Evolutionary conservation across 495 filamentous ascomycete genomes (phyloP), one percentile per base, ranked within the genome.

Genomic region (Talaromyces stipitatus): DNA sequence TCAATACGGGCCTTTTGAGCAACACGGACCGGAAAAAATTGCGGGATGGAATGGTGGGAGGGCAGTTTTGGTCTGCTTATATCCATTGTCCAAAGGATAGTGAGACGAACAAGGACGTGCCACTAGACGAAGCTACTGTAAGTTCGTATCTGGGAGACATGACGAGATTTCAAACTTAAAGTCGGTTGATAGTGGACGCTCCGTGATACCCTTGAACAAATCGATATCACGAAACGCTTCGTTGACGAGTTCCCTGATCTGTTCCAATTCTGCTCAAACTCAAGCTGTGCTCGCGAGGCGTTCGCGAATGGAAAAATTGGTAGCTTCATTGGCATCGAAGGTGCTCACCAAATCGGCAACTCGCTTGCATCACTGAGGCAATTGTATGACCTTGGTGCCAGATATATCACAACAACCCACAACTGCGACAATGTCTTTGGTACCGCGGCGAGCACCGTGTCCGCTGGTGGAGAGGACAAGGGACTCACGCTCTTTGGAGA

Each of bases 381-480:
- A 57, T 61, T 69, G 51, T 66, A 71, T 51, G 56, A 64, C 14
- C 65, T 74, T 18, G 68, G 72, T 20, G 66, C 64, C 2, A 63
- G 69, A 2, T 76, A 75, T 45, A 62, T 69, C 22, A 74, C 72
- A 4, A 46, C 69, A 1, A 69, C 72, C 7, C 66, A 71, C 50
- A 73, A 70, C 52, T 67, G 69, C 45, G 65, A 73, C 30, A 74
- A 70, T 57, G 54, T 62, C 1, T 73, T 83, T 69, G 87, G 88
- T n/a, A 90, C 92, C 61, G 81, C 88, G 5, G 89, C 90, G 1
- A 64, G 75, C 10, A 60, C 45, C 9, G 58, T 60, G 6, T 51
- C 53, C 10, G 54, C 52, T 16, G 50, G 43, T n/a, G 32, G 58
- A 8, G 50, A 60, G 11, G 58, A 60, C 32, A 47, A 23, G 20